These are phyloP conservation scores for Xylariomycetidae sp. DNA, from an alignment of 2,329 filamentous ascomycete genomes.

Conservation along the genomic window DNA sequence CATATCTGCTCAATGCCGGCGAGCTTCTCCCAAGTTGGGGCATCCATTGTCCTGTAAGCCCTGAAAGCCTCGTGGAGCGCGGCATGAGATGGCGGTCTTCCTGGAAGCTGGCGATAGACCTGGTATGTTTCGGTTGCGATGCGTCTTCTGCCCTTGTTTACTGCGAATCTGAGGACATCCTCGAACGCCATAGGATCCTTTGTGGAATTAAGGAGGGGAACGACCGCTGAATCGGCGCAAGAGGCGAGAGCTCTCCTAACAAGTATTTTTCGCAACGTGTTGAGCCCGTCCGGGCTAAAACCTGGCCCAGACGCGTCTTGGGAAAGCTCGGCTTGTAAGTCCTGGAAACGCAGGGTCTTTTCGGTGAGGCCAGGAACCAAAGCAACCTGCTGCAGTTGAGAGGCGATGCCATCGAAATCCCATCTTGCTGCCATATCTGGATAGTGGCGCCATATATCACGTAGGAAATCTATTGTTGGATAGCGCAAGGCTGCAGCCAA, in stretches of 20 bases:
- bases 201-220: slow-evolving; percentile 34
- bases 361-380: slow-evolving; percentile 20
- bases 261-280: slow-evolving; percentile 21
- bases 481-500: slow-evolving; percentile 33
- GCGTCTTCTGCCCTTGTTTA: slow-evolving; percentile 21
- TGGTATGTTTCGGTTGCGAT: slow-evolving; percentile 38
- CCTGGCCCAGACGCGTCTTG: slow-evolving; percentile 4
- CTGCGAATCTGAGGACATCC: slow-evolving; percentile 32
- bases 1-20: slow-evolving; percentile 40
- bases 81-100: slow-evolving; percentile 30
- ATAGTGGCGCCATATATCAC: slow-evolving; percentile 19
- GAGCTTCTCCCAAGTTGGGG: slow-evolving; percentile 30
- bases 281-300: slow-evolving; percentile 10
- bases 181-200: slow-evolving; percentile 36
- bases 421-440: slow-evolving; percentile 18
- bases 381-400: slow-evolving; percentile 16
- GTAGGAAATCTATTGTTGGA: slow-evolving; percentile 11
- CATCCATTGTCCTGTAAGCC: slow-evolving; percentile 24
- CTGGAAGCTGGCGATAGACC: slow-evolving; percentile 38
- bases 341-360: slow-evolving; percentile 17
- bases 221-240: slow-evolving; percentile 21
- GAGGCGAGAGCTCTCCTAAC: slow-evolving; percentile 22
- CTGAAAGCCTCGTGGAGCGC: slow-evolving; percentile 40
- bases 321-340: slow-evolving; percentile 5
- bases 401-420: slow-evolving; percentile 21